Base-by-base conservation (phyloP, 768 basidiomycete genomes). In the Xanthoconium stramineum region DNA sequence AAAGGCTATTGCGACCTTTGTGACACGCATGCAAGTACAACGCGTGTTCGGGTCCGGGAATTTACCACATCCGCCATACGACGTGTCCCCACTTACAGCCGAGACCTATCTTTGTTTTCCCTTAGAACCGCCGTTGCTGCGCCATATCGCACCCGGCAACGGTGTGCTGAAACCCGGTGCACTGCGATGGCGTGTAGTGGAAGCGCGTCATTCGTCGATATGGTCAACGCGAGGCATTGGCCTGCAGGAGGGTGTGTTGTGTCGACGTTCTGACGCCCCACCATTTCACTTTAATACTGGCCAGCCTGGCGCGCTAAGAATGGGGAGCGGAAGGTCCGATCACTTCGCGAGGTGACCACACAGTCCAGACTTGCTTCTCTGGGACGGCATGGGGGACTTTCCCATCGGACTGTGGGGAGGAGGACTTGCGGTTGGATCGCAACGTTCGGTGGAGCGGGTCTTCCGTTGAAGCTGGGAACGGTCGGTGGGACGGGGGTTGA, bases 391-490 rank as follows among this genome's bases (percentile, higher is more conserved):
- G 20, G 33, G 29, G 13, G 42, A n/a, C 24, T 11, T 10, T 39
- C 32, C 45, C 33, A 24, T 39, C 46, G 30, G 29, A 46, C 29
- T 39, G 38, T 50, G 33, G 47, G 20, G 39, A 38, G 30, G 19
- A 20, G 38, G 29, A 4, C 33, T 39, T n/a, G 36, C 40, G 48
- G 52, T 37, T 48, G 52, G 24, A 29, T 55, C 66, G 61, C 66
- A 47, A 32, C n/a, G 47, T 48, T 60, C 67, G 65, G 66, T 62
- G 32, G 13, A 45, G 59, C 67, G 66, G 43, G 46, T 44, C 15
- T 37, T 50, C 60, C 67, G 63, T 13, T 10, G 39, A 19, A 37
- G 53, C 50, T 62, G 63, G 55, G 63, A 65, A 56, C 39, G 7
- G 43, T 37, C 35, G 39, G 36, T 14, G 49, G 19, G 17, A 33